Percentiles rank a stretch among this genome's conserved stretches.
Conservation (phyloP, 164 flowering plant genomes). For the Vitis cinerea region DNA sequence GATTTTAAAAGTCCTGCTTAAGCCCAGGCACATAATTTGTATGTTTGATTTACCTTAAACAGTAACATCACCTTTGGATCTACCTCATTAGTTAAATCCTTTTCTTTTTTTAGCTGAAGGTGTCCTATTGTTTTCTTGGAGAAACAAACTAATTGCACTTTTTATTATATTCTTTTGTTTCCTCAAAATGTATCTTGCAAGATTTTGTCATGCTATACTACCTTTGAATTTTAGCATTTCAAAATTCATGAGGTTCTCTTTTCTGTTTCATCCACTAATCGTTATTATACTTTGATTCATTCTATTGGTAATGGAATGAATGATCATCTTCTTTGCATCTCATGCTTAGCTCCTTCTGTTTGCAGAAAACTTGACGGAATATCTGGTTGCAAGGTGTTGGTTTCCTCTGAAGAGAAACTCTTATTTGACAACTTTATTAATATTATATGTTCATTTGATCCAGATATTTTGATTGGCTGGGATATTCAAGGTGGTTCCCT, state of each 20-base stretch:
- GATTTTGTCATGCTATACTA: neutral
- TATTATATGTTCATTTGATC: constrained; percentile 59
- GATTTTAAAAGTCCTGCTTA: too few relatives aligned
- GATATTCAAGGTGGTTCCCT: constrained; percentile 90
- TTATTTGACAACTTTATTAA: constrained; percentile 56
- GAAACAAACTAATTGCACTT: too few relatives aligned
- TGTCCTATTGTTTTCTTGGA: too few relatives aligned
- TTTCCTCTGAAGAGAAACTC: constrained; percentile 54
- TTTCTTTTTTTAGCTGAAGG: too few relatives aligned
- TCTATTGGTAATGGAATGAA: neutral
- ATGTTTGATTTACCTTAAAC: too few relatives aligned
- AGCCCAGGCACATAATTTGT: too few relatives aligned
- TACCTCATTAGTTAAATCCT: too few relatives aligned
- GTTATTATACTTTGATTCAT: neutral
- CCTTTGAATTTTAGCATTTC: neutral
- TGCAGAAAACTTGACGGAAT: constrained; percentile 70
- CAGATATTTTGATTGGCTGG: constrained; percentile 96
- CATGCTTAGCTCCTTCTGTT: neutral
- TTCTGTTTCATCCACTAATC: neutral
- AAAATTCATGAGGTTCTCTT: neutral
- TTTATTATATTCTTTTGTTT: too few relatives aligned
- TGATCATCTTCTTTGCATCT: neutral
- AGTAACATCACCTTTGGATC: too few relatives aligned
- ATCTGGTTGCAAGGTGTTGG: constrained; percentile 51
- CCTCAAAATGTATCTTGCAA: neutral